Evolutionary conservation across 257 asterid species (phyloP).

Genomic region (Solanum lycopersicoides): DNA sequence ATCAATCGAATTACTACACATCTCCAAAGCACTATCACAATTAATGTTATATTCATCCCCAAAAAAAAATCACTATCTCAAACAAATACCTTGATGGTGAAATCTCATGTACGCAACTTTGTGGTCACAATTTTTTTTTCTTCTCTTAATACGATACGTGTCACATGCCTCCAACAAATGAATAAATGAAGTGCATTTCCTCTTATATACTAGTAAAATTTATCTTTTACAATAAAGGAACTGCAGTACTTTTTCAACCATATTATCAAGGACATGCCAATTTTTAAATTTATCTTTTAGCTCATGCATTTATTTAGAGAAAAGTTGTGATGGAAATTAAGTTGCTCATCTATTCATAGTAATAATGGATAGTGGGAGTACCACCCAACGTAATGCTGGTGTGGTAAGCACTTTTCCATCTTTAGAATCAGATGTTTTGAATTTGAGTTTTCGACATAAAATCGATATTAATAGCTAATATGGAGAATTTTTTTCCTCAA

Average conservation of each 20-base stretch:
- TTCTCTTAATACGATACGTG: background rate
- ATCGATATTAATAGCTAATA: accelerated
- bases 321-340: background rate
- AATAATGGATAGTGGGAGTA: background rate
- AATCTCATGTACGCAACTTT: background rate
- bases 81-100: background rate
- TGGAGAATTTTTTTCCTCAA: background rate
- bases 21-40: background rate
- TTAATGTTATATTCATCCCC: background rate
- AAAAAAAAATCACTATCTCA: background rate
- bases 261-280: background rate
- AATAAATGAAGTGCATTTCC: background rate
- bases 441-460: background rate
- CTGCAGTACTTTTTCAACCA: background rate
- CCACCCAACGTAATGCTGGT: background rate
- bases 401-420: too few relatives aligned
- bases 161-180: background rate
- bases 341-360: background rate
- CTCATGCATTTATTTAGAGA: background rate
- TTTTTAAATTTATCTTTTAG: background rate
- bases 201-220: background rate
- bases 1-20: background rate
- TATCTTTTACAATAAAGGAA: background rate
- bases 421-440: background rate
- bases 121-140: background rate